Percentiles rank a stretch among this genome's conserved stretches.
phyloP scores from a whole-genome alignment of 768 basidiomycete genomes.

The Leccinum imitatum region DNA sequence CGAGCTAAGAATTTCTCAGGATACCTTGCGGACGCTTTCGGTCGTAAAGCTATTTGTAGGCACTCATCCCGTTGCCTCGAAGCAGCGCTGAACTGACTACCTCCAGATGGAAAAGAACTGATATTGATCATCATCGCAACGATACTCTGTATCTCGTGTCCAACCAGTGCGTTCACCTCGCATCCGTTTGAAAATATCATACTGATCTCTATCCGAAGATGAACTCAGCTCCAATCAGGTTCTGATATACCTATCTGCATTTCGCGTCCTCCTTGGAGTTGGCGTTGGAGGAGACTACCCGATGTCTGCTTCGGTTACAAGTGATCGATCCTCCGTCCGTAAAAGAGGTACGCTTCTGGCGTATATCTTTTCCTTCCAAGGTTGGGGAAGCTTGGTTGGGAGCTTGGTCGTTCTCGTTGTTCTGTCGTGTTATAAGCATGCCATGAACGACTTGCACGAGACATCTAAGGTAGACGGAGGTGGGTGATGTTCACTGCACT shows the following conservation, averaged over 20 bases:
- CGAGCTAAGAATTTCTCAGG: conserved; percentile 34
- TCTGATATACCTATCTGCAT: conserved; percentile 64
- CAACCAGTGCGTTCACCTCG: conserved; percentile 44
- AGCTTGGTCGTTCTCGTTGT: conserved; percentile 63
- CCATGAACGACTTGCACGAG: conserved; percentile 58
- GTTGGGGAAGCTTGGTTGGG: conserved; percentile 73
- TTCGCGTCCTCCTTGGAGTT: conserved; percentile 71
- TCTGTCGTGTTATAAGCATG: conserved; percentile 58
- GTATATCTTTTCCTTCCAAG: conserved; percentile 76
- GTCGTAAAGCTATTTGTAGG: conserved; percentile 67
- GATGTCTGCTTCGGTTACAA: conserved; percentile 68
- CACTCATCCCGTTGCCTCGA: not conserved
- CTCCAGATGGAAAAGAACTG: conserved; percentile 69
- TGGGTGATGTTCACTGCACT: conserved; percentile 28
- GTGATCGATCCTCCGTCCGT: conserved; percentile 62
- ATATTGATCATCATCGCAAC: conserved; percentile 81
- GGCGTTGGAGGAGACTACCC: conserved; percentile 83
- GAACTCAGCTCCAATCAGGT: conserved; percentile 49
- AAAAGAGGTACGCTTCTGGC: conserved; percentile 74
- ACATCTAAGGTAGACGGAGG: conserved; percentile 70
- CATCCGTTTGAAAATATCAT: not conserved
- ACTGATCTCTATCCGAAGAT: conserved; percentile 30
- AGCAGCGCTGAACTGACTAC: conserved; percentile 3
- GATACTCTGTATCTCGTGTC: conserved; percentile 64
- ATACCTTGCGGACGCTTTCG: conserved; percentile 63